A percentile compares a stretch with the other conserved stretches of the same genome.
Evolutionary conservation across 139 green algal genomes (phyloP).

Genomic region (Tetraselmis striata): DNA sequence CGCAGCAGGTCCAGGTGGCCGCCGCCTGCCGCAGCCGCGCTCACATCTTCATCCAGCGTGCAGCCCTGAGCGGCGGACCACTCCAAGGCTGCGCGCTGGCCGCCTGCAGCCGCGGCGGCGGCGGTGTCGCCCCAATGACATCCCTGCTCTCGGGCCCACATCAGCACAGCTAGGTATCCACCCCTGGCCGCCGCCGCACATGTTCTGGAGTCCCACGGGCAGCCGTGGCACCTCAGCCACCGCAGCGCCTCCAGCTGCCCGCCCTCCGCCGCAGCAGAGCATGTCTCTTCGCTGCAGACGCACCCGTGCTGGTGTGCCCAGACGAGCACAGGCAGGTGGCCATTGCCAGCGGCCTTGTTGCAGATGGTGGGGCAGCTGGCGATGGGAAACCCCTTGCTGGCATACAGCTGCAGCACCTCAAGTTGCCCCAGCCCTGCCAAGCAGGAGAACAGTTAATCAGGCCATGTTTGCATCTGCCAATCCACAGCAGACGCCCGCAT

Average conservation of each 20-base stretch:
- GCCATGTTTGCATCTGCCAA: no score
- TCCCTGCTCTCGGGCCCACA: not conserved
- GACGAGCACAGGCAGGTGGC: not conserved
- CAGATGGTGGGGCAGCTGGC: not conserved
- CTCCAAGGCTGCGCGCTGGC: not conserved
- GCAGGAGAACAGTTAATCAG: not conserved
- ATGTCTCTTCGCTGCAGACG: not conserved
- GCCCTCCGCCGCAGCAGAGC: not conserved
- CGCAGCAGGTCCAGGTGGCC: not conserved
- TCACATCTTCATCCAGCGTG: not conserved
- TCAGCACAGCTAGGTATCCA: not conserved
- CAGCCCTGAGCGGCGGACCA: not conserved
- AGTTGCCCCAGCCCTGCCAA: not conserved
- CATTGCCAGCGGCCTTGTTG: not conserved
- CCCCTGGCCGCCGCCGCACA: not conserved
- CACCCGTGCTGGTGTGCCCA: not conserved
- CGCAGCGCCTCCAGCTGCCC: not conserved
- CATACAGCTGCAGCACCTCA: not conserved
- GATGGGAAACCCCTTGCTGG: not conserved
- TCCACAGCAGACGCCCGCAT: no score
- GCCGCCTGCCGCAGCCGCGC: not conserved
- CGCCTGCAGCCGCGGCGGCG: no score
- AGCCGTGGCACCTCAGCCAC: constrained; percentile 2
- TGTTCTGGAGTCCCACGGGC: not conserved
- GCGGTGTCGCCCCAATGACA: not conserved